These are phyloP conservation scores for Syzygium aromaticum DNA, from an alignment of 345 rosid genomes.

Conservation along the genomic window DNA sequence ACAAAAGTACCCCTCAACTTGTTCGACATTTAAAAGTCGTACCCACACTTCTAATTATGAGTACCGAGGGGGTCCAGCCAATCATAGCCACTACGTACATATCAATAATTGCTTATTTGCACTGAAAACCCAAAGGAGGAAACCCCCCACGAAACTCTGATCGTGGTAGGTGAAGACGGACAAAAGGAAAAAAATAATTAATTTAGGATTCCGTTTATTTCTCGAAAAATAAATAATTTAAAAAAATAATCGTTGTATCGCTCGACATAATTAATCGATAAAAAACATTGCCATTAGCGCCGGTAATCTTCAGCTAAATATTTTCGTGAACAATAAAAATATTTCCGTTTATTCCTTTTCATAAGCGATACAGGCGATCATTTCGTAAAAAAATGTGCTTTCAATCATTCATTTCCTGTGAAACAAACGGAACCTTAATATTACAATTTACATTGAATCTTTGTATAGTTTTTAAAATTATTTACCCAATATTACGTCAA, in stretches of 20 bases:
- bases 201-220: neutral
- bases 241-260: fast-evolving
- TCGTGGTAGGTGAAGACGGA: fast-evolving
- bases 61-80: neutral
- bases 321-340: neutral
- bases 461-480: neutral
- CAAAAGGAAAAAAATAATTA: too few species aligned
- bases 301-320: neutral
- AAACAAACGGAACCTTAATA: neutral
- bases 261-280: neutral
- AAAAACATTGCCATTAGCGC: fast-evolving
- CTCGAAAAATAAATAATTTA: fast-evolving
- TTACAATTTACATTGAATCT: neutral
- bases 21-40: neutral
- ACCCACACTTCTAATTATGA: neutral
- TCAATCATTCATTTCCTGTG: fast-evolving
- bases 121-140: neutral
- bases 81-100: neutral
- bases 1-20: neutral
- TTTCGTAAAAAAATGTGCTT: neutral
- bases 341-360: neutral
- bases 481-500: neutral
- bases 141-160: neutral
- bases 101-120: neutral
- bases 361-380: neutral